These are phyloP conservation scores for Backusella australiensis DNA, from an alignment of 192 early-diverging fungal genomes.

Conservation along the genomic window DNA sequence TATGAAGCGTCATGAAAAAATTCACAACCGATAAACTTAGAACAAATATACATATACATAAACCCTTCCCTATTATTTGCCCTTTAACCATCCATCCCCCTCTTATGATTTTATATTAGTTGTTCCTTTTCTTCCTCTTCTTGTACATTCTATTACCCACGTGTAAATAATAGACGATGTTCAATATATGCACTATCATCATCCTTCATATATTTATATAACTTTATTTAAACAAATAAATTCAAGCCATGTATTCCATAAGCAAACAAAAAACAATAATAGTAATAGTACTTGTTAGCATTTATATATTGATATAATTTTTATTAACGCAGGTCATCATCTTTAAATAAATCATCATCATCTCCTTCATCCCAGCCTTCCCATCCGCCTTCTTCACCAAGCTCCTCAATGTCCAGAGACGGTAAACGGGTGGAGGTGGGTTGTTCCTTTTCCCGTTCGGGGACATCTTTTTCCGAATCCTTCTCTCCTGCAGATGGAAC, in stretches of 20 bases:
- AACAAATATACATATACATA: background rate
- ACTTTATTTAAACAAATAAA: constrained; percentile 1
- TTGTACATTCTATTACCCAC: background rate
- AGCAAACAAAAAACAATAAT: background rate
- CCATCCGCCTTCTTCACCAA: constrained; percentile 8
- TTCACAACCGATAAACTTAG: constrained; percentile 15
- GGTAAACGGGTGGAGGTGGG: background rate
- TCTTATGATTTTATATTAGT: background rate
- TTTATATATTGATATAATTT: background rate
- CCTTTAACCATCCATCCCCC: background rate
- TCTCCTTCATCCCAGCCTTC: constrained; percentile 18
- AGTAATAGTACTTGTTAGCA: background rate
- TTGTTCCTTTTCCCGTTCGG: background rate
- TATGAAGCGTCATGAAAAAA: constrained; percentile 26
- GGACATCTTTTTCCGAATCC: background rate
- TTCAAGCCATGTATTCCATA: background rate
- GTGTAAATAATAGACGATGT: constrained; percentile 1
- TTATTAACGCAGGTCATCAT: background rate
- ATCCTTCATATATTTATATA: background rate
- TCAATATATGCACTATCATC: background rate
- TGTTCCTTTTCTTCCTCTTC: background rate
- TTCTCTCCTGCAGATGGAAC: background rate
- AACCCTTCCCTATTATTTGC: background rate
- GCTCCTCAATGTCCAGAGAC: background rate
- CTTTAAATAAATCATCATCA: constrained; percentile 12